A percentile compares a stretch with the other conserved stretches of the same genome.
Evolutionary conservation across 305 asterid species (phyloP).

Genomic region (Nicotiana rustica): DNA sequence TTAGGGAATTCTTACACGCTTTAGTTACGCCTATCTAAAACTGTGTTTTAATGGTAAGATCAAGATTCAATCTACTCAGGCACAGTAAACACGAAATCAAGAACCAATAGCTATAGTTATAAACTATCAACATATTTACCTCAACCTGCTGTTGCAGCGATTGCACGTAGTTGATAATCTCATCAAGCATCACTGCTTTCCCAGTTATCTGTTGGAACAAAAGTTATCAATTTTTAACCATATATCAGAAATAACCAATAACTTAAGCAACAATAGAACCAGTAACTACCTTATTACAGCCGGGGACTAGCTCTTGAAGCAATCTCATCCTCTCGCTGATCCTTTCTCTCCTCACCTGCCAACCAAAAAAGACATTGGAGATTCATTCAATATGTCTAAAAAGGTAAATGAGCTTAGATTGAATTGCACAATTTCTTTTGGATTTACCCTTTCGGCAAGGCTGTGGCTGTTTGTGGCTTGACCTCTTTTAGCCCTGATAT

Average conservation of each 20-base stretch:
- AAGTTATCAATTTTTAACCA: conserved; percentile 30
- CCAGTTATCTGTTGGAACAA: conserved; percentile 68
- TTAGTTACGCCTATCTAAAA: neutral
- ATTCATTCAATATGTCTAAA: conserved; percentile 29
- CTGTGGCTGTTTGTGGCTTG: conserved; percentile 98
- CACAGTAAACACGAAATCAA: neutral
- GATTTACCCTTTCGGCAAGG: conserved; percentile 92
- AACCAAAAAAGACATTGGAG: conserved; percentile 21
- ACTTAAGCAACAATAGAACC: neutral
- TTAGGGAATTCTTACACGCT: neutral
- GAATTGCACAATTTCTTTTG: neutral
- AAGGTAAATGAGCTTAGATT: neutral
- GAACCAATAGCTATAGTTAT: neutral
- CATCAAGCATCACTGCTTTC: conserved; percentile 98
- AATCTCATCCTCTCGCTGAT: conserved; percentile 95
- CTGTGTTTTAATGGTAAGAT: neutral
- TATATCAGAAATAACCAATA: neutral
- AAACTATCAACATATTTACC: conserved; percentile 51
- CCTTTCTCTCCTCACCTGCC: conserved; percentile 91
- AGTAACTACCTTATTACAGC: conserved; percentile 77
- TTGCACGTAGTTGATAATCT: conserved; percentile 94
- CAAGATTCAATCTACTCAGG: neutral
- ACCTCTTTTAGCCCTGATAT: conserved; percentile 89
- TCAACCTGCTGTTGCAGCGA: conserved; percentile 92
- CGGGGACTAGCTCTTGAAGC: conserved; percentile 95